Evolutionary conservation across 139 green algal species (phyloP).

Genomic region (Eudorina sp.): DNA sequence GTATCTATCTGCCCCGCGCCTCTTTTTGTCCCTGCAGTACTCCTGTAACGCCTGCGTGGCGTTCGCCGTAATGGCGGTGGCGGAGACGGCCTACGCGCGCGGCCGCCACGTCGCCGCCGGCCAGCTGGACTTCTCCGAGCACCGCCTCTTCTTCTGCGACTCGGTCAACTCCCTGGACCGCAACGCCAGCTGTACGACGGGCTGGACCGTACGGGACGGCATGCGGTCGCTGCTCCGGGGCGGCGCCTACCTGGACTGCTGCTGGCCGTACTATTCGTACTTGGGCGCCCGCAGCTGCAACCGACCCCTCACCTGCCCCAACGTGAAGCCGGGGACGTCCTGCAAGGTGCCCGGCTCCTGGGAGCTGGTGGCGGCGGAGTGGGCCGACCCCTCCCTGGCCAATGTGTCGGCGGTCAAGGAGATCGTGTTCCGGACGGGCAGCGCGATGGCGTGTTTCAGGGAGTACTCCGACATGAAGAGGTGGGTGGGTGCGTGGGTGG

Average conservation of each 20-base stretch:
- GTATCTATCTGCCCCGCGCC: neutral
- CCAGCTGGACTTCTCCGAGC: neutral
- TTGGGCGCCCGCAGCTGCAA: too few species aligned
- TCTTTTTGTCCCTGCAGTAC: neutral
- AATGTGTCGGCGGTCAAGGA: neutral
- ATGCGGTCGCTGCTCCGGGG: neutral
- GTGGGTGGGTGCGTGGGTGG: too few species aligned
- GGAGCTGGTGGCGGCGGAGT: neutral
- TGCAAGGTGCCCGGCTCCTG: neutral
- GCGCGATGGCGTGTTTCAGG: constrained; percentile 21
- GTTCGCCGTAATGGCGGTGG: neutral
- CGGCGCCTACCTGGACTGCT: neutral
- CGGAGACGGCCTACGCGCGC: neutral
- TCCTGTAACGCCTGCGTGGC: constrained; percentile 25
- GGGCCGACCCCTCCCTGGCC: neutral
- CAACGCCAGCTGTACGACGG: neutral
- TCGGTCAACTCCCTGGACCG: too few species aligned
- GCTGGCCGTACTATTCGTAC: neutral
- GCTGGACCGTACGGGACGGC: neutral
- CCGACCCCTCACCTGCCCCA: too few species aligned
- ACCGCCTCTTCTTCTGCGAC: constrained; percentile 4
- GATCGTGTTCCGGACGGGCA: neutral
- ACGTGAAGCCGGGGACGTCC: neutral
- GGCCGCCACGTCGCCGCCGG: neutral
- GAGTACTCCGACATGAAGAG: constrained; percentile 26